Evolutionary conservation across 257 asterid species (phyloP), one percentile per base, ranked within the genome.

Genomic region (Jasminum sambac): DNA sequence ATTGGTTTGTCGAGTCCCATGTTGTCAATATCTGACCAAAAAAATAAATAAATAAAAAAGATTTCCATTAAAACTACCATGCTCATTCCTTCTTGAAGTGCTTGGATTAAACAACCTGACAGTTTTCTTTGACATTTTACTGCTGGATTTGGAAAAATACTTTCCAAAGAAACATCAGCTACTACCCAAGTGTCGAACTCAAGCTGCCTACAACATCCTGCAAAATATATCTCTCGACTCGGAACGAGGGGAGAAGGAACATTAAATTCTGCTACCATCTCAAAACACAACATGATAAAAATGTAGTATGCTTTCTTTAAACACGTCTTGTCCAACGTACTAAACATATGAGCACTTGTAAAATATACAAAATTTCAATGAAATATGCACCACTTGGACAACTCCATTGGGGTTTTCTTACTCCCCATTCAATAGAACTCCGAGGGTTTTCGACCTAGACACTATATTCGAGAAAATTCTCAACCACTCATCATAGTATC

Each of bases 91-190:
- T 72, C 74, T 67, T 71, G 79, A 68, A 82, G 75, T 66, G 79
- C 80, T 78, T 84, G 82, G 39, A 86, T 82, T 19, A 88, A 26
- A 74, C 90, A 86, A 34, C 91, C 95, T 9, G 95, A 86, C 59
- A 90, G 91, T 67, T 76, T 84, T 72, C 85, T 84, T 64, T 64
- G 81, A 67, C 72, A 72, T 36, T 68, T 71, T 25, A 60, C 26
- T 19, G 34, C 46, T 52, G 78, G 83, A 71, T 64, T 76, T 6
- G 86, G 88, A 69, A 81, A 78, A 61, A 88, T 36, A 24, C 65
- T 70, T 34, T 88, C 95, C 72, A 86, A 66, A 21, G 90, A 88
- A 59, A 86, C 82, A 72, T 88, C 91, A n/a, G 72, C 64, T 24
- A 85, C 87, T 12, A 77, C 60, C 95, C 95, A 88, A 59, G 87